Percentiles rank a stretch among this genome's conserved stretches.
Conservation (phyloP, 805 yeast genomes). For the Phaffomyces opuntiae region DNA sequence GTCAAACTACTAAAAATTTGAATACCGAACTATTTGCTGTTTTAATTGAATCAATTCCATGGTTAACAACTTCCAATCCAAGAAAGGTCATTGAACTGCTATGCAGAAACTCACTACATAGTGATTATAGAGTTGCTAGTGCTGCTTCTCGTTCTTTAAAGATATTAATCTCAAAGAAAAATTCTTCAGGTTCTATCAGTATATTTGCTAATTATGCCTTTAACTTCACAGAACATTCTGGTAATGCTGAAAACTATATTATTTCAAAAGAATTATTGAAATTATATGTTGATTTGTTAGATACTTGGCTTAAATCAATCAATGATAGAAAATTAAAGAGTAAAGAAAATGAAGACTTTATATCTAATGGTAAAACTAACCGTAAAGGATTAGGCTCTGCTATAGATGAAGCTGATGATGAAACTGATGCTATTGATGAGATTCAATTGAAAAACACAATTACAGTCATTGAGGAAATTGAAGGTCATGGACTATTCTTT, state of each 20-base stretch:
- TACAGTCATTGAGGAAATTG: constrained; percentile 88
- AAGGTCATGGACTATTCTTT: constrained; percentile 91
- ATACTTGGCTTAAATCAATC: constrained; percentile 74
- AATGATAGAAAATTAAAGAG: constrained; percentile 26
- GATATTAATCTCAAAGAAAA: constrained; percentile 57
- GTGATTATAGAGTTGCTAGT: constrained; percentile 49
- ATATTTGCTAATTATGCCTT: constrained; percentile 76
- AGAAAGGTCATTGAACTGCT: constrained; percentile 67
- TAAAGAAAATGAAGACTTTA: constrained; percentile 5
- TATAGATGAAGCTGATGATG: constrained; percentile 11
- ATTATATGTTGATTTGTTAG: constrained; percentile 71
- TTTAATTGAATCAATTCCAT: constrained; percentile 66
- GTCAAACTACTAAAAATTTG: constrained; percentile 28
- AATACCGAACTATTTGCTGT: constrained; percentile 61
- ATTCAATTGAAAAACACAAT: constrained; percentile 72
- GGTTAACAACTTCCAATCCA: constrained; percentile 54
- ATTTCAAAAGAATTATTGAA: constrained; percentile 56
- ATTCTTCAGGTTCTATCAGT: constrained; percentile 64
- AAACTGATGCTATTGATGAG: constrained; percentile 42
- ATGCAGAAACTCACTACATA: constrained; percentile 70
- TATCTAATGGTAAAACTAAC: constrained; percentile 7
- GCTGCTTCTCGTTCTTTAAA: constrained; percentile 62
- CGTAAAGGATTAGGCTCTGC: not conserved
- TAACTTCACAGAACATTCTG: constrained; percentile 67
- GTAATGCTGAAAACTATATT: constrained; percentile 49